Evolutionary conservation across 179 eudicot species (phyloP).

Genomic region (Corrigiola litoralis): DNA sequence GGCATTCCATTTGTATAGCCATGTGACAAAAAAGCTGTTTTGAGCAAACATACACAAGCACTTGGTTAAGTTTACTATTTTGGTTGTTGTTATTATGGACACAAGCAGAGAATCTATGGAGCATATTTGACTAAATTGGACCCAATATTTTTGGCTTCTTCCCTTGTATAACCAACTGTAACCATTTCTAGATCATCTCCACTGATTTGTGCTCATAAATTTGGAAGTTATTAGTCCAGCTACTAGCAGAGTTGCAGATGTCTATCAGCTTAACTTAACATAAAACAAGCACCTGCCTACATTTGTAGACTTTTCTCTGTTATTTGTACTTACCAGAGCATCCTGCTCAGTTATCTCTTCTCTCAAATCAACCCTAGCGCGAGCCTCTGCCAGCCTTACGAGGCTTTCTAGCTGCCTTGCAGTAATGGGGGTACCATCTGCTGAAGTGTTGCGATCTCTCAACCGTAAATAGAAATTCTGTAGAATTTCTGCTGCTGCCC

Average conservation of each 20-base stretch:
- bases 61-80: too few species aligned
- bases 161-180: not conserved
- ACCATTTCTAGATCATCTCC: not conserved
- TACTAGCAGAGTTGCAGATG: constrained; percentile 1
- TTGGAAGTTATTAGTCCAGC: constrained; percentile 1
- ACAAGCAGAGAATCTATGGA: not conserved
- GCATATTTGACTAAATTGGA: not conserved
- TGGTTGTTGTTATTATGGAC: too few species aligned
- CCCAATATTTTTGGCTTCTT: too few species aligned
- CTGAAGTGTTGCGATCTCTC: constrained; percentile 82
- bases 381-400: constrained; percentile 94
- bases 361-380: constrained; percentile 84
- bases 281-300: not conserved
- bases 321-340: constrained; percentile 63
- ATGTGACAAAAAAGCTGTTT: not conserved
- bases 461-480: constrained; percentile 77
- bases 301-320: not conserved
- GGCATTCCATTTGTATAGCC: not conserved
- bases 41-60: not conserved
- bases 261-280: not conserved
- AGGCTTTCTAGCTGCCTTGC: constrained; percentile 95
- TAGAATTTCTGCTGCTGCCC: constrained; percentile 80
- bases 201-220: not conserved
- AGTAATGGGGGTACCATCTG: constrained; percentile 95
- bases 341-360: constrained; percentile 89